Base-by-base conservation (phyloP, 805 yeast species). In the Lipomyces yamadae region DNA sequence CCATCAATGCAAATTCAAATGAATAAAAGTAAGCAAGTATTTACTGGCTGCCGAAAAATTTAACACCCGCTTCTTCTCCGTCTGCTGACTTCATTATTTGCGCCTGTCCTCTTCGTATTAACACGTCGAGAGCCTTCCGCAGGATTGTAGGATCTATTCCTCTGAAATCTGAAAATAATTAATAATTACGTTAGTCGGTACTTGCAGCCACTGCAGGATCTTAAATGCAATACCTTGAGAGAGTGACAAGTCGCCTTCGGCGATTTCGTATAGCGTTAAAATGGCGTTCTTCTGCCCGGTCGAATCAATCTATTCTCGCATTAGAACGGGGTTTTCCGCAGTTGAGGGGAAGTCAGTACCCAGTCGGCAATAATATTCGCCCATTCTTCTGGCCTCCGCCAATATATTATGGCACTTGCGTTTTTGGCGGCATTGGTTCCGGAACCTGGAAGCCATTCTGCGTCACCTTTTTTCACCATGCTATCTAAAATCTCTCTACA, bases 221-320 rank as follows among this genome's bases (percentile, higher is more conserved):
- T 8, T 42, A 5, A 13, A 42, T 42, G 13, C n/a, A 48, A 4
- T 52, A 66, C 72, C 69, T 73, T 87, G 86, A 4, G 82, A 80
- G 1, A 76, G 65, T 1, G 85, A 84, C 62, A 84, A 77, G 56
- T 89, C 94, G 62, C 90, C 88, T 65, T 85, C 84, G 0, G 88
- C 81, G 48, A 94, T 76, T 77, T 94, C 98, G 76, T 90, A 92
- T 15, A 92, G 77, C 0, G 98, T 94, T 61, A 94, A 78, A 1
- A 94, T 88, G 0, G 88, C 81, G 4, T 91, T 90, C 62, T 83
- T 79, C 74, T 92, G 97, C 0, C 97, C 97, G 0, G 94, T 85
- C 29, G 81, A 79, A 62, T 90, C 93, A n/a, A 86, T 67, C 71
- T 64, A 42, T 67, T 73, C 67, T 58, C n/a, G n/a, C 29, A 79